phyloP scores from a whole-genome alignment of 129 eudicot species.

The Solidago caesia region DNA sequence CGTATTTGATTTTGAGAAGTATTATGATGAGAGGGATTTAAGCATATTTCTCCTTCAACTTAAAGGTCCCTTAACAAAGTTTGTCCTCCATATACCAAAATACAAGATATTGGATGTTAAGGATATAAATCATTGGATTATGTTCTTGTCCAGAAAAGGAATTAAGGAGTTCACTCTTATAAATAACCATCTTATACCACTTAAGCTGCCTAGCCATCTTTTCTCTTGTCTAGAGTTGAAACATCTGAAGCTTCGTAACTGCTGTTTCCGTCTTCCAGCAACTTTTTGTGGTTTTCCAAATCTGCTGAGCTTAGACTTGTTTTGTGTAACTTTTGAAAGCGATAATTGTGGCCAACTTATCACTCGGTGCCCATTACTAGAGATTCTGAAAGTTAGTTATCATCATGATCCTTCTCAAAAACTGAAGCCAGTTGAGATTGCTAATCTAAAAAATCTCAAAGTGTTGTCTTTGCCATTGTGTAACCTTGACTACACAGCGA shows the following conservation, averaged over 20 bases:
- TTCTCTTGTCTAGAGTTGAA: neutral
- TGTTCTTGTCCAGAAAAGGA: neutral
- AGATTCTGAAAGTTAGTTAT: no score
- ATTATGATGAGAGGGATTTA: neutral
- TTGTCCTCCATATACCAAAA: neutral
- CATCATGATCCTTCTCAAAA: no score
- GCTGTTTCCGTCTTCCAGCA: neutral
- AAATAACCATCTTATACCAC: neutral
- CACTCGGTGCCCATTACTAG: no score
- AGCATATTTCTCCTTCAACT: neutral
- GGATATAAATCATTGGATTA: neutral
- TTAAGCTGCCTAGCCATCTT: neutral
- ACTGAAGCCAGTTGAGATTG: neutral
- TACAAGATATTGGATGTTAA: neutral
- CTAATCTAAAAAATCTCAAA: neutral
- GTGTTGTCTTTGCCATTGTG: no score
- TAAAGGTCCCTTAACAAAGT: neutral
- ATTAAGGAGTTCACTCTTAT: neutral
- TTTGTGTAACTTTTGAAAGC: no score
- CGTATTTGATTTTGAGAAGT: neutral
- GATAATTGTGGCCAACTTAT: no score
- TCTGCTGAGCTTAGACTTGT: neutral
- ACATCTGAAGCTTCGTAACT: neutral
- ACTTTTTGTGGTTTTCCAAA: neutral
- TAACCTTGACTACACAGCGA: no score